Evolutionary conservation across 2,329 filamentous ascomycete genomes (phyloP).

Genomic region (Calonectria ilicicola): DNA sequence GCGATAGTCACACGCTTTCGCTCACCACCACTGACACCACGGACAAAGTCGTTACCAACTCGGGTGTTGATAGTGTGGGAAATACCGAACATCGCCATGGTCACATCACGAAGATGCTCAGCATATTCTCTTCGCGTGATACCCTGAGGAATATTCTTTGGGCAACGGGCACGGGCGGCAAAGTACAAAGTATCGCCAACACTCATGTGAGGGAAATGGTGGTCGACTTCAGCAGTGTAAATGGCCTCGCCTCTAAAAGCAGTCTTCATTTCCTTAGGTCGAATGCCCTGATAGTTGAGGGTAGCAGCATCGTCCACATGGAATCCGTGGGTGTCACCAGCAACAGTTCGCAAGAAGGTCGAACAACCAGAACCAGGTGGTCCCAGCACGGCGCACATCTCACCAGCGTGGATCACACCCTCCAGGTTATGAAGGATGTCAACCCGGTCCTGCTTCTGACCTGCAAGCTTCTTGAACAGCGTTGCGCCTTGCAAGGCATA

Average conservation of each 20-base stretch:
- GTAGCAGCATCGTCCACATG: slow-evolving; percentile 74
- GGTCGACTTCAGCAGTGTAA: slow-evolving; percentile 84
- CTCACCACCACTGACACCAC: slow-evolving; percentile 65
- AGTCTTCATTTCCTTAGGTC: slow-evolving; percentile 77
- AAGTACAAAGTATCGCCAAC: slow-evolving; percentile 83
- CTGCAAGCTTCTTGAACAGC: slow-evolving; percentile 60
- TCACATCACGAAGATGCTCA: slow-evolving; percentile 72
- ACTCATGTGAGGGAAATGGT: slow-evolving; percentile 79
- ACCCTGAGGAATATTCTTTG: slow-evolving; percentile 68
- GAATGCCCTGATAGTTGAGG: slow-evolving; percentile 78
- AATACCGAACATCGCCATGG: slow-evolving; percentile 79
- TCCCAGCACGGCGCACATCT: slow-evolving; percentile 79
- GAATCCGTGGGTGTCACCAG: slow-evolving; percentile 83
- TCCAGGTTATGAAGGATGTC: slow-evolving; percentile 75
- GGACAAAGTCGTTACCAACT: slow-evolving; percentile 77
- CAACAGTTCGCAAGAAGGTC: slow-evolving; percentile 83
- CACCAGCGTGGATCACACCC: slow-evolving; percentile 73
- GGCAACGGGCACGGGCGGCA: slow-evolving; percentile 74
- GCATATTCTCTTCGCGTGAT: slow-evolving; percentile 63
- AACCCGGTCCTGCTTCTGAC: slow-evolving; percentile 64
- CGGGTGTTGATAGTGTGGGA: slow-evolving; percentile 75
- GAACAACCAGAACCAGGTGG: slow-evolving; percentile 79
- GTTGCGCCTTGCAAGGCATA: slow-evolving; percentile 61
- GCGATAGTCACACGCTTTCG: slow-evolving; percentile 54
- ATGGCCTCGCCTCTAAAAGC: slow-evolving; percentile 83